phyloP scores from a whole-genome alignment of 805 yeast species.

The Wickerhamomyces ciferrii region DNA sequence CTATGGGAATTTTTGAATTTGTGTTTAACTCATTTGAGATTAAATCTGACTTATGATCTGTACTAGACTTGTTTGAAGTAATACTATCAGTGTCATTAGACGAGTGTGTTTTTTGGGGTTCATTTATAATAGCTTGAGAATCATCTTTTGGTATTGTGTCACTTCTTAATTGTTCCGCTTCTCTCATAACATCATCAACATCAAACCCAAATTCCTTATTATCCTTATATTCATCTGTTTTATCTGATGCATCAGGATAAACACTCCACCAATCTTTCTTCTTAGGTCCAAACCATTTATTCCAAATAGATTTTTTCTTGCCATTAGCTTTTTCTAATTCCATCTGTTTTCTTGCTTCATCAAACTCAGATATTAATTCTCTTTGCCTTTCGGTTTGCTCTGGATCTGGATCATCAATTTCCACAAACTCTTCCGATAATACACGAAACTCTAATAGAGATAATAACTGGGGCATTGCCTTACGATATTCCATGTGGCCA shows the following conservation, averaged over 20 bases:
- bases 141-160: too few relatives aligned
- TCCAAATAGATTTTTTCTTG: slow-evolving; percentile 33
- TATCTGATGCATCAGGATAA: slow-evolving; percentile 19
- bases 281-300: slow-evolving; percentile 44
- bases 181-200: slow-evolving; percentile 13
- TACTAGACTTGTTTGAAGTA: too few relatives aligned
- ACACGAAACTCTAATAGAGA: slow-evolving; percentile 72
- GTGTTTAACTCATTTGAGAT: too few relatives aligned
- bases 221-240: background rate
- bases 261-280: slow-evolving; percentile 54
- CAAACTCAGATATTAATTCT: slow-evolving; percentile 77
- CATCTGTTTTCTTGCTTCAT: slow-evolving; percentile 69
- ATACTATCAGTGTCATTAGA: too few relatives aligned
- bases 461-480: slow-evolving; percentile 81
- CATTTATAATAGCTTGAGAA: too few relatives aligned
- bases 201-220: slow-evolving; percentile 12
- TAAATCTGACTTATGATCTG: too few relatives aligned
- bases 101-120: too few relatives aligned
- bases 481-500: slow-evolving; percentile 98
- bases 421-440: slow-evolving; percentile 84
- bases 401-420: slow-evolving; percentile 94
- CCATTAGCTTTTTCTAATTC: slow-evolving; percentile 34
- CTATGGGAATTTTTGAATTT: too few relatives aligned
- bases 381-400: slow-evolving; percentile 81
- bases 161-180: slow-evolving; percentile 10